Percentiles rank a stretch among this genome's conserved stretches.
phyloP scores from a whole-genome alignment of 768 basidiomycete genomes.

The Mycena rosella region DNA sequence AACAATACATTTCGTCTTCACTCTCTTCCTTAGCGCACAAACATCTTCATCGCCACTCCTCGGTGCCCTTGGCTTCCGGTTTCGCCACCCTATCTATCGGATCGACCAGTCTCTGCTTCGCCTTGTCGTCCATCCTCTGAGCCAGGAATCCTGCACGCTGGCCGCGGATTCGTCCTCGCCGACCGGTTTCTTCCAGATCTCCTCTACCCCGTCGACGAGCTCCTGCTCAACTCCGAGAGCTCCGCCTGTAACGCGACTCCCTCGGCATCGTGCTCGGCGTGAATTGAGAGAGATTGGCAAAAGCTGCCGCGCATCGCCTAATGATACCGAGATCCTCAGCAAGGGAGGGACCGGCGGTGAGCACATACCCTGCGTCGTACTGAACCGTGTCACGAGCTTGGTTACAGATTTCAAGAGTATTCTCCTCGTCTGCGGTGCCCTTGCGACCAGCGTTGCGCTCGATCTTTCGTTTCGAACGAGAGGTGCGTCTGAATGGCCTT shows the following conservation, averaged over 20 bases:
- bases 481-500: conserved; percentile 66
- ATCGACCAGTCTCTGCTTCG: conserved; percentile 60
- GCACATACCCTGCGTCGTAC: conserved; percentile 69
- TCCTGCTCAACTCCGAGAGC: conserved; percentile 69
- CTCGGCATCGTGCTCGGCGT: conserved; percentile 76
- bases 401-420: conserved; percentile 88
- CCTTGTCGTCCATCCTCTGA: conserved; percentile 65
- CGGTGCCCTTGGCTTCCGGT: conserved; percentile 55
- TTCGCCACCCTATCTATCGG: conserved; percentile 67
- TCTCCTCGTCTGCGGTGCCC: conserved; percentile 97
- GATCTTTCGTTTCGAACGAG: conserved; percentile 86
- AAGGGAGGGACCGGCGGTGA: neutral
- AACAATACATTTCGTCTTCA: too few relatives aligned
- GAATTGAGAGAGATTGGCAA: conserved; percentile 82
- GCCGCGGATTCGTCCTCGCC: conserved; percentile 47
- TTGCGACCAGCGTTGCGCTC: conserved; percentile 92
- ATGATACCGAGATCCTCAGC: conserved; percentile 14
- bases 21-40: conserved; percentile 47
- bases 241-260: conserved; percentile 74
- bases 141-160: conserved; percentile 57
- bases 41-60: conserved; percentile 61
- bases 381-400: conserved; percentile 78
- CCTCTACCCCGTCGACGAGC: conserved; percentile 67
- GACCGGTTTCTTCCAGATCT: conserved; percentile 70
- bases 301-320: conserved; percentile 77